Base-by-base conservation (phyloP, 1,139 yeast species). In the Suhomyces ambrosiae region DNA sequence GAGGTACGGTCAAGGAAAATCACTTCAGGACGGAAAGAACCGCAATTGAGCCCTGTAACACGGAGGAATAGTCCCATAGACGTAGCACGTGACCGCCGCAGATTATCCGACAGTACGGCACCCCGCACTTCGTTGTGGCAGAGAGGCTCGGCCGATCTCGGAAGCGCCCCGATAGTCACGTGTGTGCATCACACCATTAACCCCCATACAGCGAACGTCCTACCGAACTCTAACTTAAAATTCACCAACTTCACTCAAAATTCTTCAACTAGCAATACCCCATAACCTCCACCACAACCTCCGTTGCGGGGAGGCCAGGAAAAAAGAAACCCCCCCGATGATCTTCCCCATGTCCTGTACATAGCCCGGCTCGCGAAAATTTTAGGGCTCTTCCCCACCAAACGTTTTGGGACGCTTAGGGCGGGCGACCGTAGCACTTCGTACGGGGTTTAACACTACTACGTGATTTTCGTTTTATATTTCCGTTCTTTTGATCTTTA, bases 271-370 rank as follows among this genome's bases (percentile, higher is more conserved):
- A 7, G 9, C 23, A 7, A 4, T 7, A 4, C 16, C 14, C 13
- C 13, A 14, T 12, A 12, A 7, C 27, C 27, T 11, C 27, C 9
- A 24, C 15, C 27, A 10, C 24, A 24, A 6, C 15, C 27, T 15
- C 29, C 29, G 25, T 22, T 29, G 26, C 32, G 32, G 32, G 32
- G 32, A 8, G 10, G 14, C 23, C 5, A 11, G 16, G 27, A 31
- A 30, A 37, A 37, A 37, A 37, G 33, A 29, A 32, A 33, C 30
- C 27, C 28, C 40, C 29, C 31, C 37, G 37, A 37, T 33, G 41
- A 37, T 33, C 41, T 37, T 37, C 41, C 37, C 41, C 37, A 30
- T 30, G 32, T 31, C 32, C 41, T 37, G 41, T 37, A 37, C 30
- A 37, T 29, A 30, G 27, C 26, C 35, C 30, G 23, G 36, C 29